These are phyloP conservation scores for Alnus glutinosa DNA, from an alignment of 306 rosid species.

Conservation along the genomic window DNA sequence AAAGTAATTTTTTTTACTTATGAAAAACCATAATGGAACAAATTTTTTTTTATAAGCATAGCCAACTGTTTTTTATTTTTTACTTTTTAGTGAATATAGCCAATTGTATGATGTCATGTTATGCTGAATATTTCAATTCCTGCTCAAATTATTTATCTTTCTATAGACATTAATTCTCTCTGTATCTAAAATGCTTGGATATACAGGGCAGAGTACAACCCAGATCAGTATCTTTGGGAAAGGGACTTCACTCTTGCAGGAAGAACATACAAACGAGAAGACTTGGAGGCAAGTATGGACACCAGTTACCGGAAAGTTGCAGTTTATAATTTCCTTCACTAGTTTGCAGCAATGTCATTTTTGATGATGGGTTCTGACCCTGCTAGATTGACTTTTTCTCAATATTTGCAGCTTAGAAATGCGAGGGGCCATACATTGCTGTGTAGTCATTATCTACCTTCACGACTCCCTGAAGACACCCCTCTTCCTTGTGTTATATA, in stretches of 20 bases:
- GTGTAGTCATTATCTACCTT: slow-evolving; percentile 93
- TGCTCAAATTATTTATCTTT: slow-evolving; percentile 23
- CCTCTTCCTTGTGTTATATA: slow-evolving; percentile 94
- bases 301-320: slow-evolving; percentile 33
- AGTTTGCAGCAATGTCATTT: slow-evolving; percentile 21
- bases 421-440: slow-evolving; percentile 72
- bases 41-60: neutral
- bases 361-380: slow-evolving; percentile 23
- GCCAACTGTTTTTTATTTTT: neutral
- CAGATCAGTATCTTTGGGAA: slow-evolving; percentile 96
- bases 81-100: too few relatives aligned
- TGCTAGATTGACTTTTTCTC: slow-evolving; percentile 26
- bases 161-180: slow-evolving; percentile 11
- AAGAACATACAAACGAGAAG: slow-evolving; percentile 78
- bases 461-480: slow-evolving; percentile 66
- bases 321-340: slow-evolving; percentile 11
- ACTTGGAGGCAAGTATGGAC: slow-evolving; percentile 98
- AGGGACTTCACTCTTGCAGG: slow-evolving; percentile 83
- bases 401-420: slow-evolving; percentile 79
- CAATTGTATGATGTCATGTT: neutral
- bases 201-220: slow-evolving; percentile 90
- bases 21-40: neutral
- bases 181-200: slow-evolving; percentile 28
- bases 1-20: neutral
- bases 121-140: neutral